Evolutionary conservation across 768 basidiomycete genomes (phyloP).

Genomic region (Termitomyces eurrhizus): DNA sequence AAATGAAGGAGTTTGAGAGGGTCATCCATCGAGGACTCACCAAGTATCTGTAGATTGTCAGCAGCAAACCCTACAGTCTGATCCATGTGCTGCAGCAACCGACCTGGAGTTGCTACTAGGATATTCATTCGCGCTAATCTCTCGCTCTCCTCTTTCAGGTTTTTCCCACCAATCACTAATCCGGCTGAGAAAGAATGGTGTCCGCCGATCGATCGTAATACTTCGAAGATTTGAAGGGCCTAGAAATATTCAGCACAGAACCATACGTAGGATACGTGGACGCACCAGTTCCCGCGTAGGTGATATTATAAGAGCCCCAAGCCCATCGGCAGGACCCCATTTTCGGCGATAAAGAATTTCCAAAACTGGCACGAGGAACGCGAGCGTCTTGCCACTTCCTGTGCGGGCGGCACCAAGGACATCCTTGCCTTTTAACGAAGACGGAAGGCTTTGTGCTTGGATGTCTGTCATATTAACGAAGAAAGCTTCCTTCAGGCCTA

Average conservation of each 20-base stretch:
- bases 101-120: conserved; percentile 94
- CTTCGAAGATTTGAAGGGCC: conserved; percentile 99
- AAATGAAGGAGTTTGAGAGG: background rate
- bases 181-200: conserved; percentile 93
- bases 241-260: conserved; percentile 22
- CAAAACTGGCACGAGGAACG: conserved; percentile 90
- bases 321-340: conserved; percentile 92
- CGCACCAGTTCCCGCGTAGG: conserved; percentile 90
- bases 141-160: conserved; percentile 87
- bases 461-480: conserved; percentile 91
- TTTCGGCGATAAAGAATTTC: conserved; percentile 87
- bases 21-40: conserved; percentile 39
- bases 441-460: conserved; percentile 86
- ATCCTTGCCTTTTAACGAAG: conserved; percentile 91
- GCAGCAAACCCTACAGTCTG: conserved; percentile 94
- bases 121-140: conserved; percentile 94
- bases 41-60: conserved; percentile 86
- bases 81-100: conserved; percentile 96
- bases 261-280: conserved; percentile 6
- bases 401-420: conserved; percentile 95
- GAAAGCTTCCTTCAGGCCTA: conserved; percentile 83
- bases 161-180: conserved; percentile 95
- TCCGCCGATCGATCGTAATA: conserved; percentile 88
- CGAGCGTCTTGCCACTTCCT: conserved; percentile 94
- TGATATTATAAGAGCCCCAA: conserved; percentile 88